Evolutionary conservation across 2,329 filamentous ascomycete species (phyloP).

Genomic region (Daldinia sp.): DNA sequence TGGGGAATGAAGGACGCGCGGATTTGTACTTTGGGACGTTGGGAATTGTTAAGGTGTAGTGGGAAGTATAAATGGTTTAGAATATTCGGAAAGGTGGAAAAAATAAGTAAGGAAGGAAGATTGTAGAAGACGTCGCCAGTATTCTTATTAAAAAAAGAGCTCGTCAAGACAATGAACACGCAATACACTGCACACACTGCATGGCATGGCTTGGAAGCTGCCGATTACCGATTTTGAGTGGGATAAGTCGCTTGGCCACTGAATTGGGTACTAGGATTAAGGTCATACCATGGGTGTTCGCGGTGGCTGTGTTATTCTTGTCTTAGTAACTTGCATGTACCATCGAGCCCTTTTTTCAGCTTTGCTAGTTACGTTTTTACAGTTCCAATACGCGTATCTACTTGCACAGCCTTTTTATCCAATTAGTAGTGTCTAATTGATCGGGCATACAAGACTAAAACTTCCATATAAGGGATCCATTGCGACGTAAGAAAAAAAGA

Average conservation of each 20-base stretch:
- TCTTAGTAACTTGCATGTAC: background rate
- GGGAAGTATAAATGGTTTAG: constrained; percentile 2
- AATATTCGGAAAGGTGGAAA: background rate
- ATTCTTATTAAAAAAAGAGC: constrained; percentile 18
- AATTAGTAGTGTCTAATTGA: background rate
- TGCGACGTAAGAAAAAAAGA: background rate
- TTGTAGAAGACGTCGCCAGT: constrained; percentile 1
- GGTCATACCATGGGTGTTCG: constrained; percentile 9
- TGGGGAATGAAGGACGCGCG: background rate
- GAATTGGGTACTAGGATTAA: constrained; percentile 5
- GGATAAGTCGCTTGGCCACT: constrained; percentile 22
- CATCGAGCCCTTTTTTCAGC: background rate
- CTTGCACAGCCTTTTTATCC: background rate
- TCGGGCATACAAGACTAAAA: background rate
- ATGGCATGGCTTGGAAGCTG: constrained; percentile 35
- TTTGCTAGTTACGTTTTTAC: background rate
- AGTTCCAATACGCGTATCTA: background rate
- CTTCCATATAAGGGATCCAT: too few relatives aligned
- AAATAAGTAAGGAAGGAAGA: background rate
- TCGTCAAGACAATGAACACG: constrained; percentile 25
- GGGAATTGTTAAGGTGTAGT: background rate
- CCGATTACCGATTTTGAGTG: constrained; percentile 30
- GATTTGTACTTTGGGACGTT: background rate
- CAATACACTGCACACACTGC: constrained; percentile 33
- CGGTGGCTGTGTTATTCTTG: constrained; percentile 29